Base-by-base conservation (phyloP, 768 basidiomycete genomes). In the Hygrophoropsis aurantiaca region DNA sequence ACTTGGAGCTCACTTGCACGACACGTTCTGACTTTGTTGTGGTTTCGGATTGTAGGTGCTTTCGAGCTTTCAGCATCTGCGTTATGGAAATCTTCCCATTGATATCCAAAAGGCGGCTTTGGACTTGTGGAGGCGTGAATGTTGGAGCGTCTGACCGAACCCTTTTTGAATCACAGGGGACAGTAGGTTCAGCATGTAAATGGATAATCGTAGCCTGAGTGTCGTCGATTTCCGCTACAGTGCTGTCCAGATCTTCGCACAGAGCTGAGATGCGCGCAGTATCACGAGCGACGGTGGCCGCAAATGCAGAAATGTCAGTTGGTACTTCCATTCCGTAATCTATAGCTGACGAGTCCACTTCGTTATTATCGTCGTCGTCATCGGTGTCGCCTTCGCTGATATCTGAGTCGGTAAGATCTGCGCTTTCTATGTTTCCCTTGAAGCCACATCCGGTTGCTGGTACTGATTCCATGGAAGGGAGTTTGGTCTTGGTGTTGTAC, bases 21-120 rank as follows among this genome's bases (percentile, higher is more conserved):
- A 46, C 32, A 51, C 52, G 50, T 33, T 48, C 49, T 49, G 49
- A 19, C 51, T 46, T 43, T n/a, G 32, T 18, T 39, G 24, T 23
- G 6, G 15, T 26, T 25, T 39, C 38, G 18, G 37, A 39, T 41
- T 33, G 16, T 35, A 41, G 32, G 23, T 30, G 21, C 20, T 16
- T 24, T 11, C 43, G n/a, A 38, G 41, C 35, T 21, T 10, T 35
- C 21, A 3, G 18, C 35, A 36, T 40, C 40, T 26, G 27, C 25
- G 35, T 21, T 7, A 13, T n/a, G 16, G 15, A 20, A 4, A 11
- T 7, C 2, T 16, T 45, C 44, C 23, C 13, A 5, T 20, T 33
- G 13, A 23, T 34, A 41, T 21, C 1, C n/a, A 21, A 0, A 46
- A 46, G 3, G 37, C 21, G 2, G 21, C 38, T 0, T 32, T 19